These are phyloP conservation scores for Tillandsia leiboldiana DNA, from an alignment of 176 grass and related monocot species.

Conservation along the genomic window DNA sequence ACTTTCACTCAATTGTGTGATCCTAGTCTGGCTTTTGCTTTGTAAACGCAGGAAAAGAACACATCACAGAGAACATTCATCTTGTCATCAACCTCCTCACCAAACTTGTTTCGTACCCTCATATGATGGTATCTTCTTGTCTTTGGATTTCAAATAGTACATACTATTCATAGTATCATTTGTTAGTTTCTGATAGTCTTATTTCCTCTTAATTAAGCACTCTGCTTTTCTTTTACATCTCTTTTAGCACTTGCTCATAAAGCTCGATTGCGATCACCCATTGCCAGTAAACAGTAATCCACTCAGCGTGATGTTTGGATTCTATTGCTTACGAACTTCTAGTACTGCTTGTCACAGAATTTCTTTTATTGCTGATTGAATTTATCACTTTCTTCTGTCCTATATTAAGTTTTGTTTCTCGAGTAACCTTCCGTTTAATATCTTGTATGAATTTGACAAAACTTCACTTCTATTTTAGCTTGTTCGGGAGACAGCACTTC, in stretches of 20 bases:
- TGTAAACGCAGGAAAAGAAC: conserved; percentile 53
- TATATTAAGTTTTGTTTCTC: not conserved
- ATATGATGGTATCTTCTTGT: conserved; percentile 63
- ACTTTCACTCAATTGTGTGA: not conserved
- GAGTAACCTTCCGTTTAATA: not conserved
- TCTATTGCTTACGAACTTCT: not conserved
- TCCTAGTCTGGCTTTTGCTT: conserved; percentile 12
- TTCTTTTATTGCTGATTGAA: too few relatives aligned
- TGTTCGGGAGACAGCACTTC: conserved; percentile 85
- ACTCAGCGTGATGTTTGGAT: too few relatives aligned
- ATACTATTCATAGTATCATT: too few relatives aligned
- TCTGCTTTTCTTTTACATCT: too few relatives aligned
- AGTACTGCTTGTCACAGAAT: too few relatives aligned
- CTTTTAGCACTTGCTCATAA: too few relatives aligned
- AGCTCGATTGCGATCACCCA: too few relatives aligned
- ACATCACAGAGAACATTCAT: conserved; percentile 64
- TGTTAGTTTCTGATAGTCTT: too few relatives aligned
- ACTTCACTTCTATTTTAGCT: conserved; percentile 37
- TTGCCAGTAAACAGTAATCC: too few relatives aligned
- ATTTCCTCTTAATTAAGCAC: too few relatives aligned
- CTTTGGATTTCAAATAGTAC: not conserved
- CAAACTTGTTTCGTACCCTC: conserved; percentile 59
- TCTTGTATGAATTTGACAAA: not conserved
- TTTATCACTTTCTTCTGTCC: too few relatives aligned
- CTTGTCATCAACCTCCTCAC: conserved; percentile 45